A percentile compares a stretch with the other conserved stretches of the same genome.
Conservation (phyloP, 2,329 filamentous ascomycete species). For the Stagonosporopsis cucurbitacearum region DNA sequence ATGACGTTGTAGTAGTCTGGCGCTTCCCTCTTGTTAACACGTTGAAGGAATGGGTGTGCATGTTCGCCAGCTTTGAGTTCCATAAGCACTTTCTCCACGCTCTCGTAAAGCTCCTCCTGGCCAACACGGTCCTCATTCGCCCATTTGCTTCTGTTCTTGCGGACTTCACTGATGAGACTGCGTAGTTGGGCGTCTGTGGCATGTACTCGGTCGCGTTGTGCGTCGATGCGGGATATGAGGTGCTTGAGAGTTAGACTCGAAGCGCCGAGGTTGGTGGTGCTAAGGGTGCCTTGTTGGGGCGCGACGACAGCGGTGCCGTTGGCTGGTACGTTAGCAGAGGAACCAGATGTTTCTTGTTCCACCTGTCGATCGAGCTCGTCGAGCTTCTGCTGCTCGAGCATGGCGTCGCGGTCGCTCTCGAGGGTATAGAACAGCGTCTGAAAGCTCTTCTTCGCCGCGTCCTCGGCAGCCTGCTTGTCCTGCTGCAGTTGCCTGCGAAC, state of each 20-base stretch:
- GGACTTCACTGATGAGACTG: slow-evolving; percentile 93
- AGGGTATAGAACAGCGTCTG: slow-evolving; percentile 94
- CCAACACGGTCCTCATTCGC: slow-evolving; percentile 96
- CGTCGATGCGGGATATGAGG: slow-evolving; percentile 92
- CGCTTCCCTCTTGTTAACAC: slow-evolving; percentile 95
- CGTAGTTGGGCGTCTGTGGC: slow-evolving; percentile 93
- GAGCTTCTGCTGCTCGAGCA: slow-evolving; percentile 96
- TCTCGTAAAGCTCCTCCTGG: slow-evolving; percentile 97
- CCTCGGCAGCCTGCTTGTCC: slow-evolving; percentile 87
- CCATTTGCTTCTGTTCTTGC: slow-evolving; percentile 99
- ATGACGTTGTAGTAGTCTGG: slow-evolving; percentile 95
- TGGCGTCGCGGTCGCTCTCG: slow-evolving; percentile 92
- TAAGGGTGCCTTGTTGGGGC: slow-evolving; percentile 84
- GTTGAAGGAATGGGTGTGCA: slow-evolving; percentile 91
- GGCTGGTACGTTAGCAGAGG: slow-evolving; percentile 56
- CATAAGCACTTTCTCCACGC: slow-evolving; percentile 93
- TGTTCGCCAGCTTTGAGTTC: slow-evolving; percentile 98
- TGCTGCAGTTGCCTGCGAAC: slow-evolving; percentile 92
- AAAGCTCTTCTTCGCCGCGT: slow-evolving; percentile 87
- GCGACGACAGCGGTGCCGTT: slow-evolving; percentile 56
- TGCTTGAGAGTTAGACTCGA: slow-evolving; percentile 97
- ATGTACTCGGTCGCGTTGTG: slow-evolving; percentile 86
- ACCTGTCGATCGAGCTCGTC: slow-evolving; percentile 97
- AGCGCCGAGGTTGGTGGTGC: slow-evolving; percentile 91
- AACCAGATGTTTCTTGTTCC: slow-evolving; percentile 87